These are phyloP conservation scores for Calonectria honghensis DNA, from an alignment of 2,329 filamentous ascomycete species.

Conservation along the genomic window DNA sequence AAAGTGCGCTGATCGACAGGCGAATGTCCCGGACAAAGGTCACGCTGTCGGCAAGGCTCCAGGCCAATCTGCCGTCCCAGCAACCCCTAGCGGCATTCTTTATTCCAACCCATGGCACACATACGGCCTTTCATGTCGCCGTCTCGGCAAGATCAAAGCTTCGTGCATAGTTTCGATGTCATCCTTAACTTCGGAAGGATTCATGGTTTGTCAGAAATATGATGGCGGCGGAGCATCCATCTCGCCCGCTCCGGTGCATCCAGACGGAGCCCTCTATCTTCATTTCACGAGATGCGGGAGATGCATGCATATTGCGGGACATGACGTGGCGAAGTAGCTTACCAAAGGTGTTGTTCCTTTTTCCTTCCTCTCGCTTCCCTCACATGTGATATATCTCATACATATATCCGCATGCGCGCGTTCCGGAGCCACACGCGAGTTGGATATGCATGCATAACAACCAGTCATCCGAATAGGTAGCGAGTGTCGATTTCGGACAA, in stretches of 20 bases:
- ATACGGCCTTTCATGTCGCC: conserved; percentile 17
- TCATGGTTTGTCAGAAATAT: neutral
- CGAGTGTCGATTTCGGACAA: conserved; percentile 4
- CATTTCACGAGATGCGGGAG: conserved; percentile 28
- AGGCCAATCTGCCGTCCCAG: conserved; percentile 23
- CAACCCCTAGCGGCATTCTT: conserved; percentile 24
- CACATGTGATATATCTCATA: conserved; percentile 1
- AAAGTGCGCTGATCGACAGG: conserved; percentile 19
- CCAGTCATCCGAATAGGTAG: neutral
- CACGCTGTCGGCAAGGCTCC: conserved; percentile 7
- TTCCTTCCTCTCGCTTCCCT: neutral
- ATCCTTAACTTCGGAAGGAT: neutral
- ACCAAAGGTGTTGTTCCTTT: neutral
- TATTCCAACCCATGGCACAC: conserved; percentile 11
- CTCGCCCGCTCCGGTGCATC: neutral
- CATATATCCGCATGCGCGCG: neutral
- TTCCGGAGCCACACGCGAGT: neutral
- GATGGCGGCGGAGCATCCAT: conserved; percentile 4
- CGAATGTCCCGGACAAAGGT: neutral
- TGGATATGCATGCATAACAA: conserved; percentile 21
- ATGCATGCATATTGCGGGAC: conserved; percentile 34
- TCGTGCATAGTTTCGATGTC: neutral
- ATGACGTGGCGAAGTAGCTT: conserved; percentile 25
- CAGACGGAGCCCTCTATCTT: conserved; percentile 1
- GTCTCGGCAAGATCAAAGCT: neutral